Evolutionary conservation across 2,329 filamentous ascomycete species (phyloP), one percentile per base, ranked within the genome.

Genomic region (Alternaria incomplexa): DNA sequence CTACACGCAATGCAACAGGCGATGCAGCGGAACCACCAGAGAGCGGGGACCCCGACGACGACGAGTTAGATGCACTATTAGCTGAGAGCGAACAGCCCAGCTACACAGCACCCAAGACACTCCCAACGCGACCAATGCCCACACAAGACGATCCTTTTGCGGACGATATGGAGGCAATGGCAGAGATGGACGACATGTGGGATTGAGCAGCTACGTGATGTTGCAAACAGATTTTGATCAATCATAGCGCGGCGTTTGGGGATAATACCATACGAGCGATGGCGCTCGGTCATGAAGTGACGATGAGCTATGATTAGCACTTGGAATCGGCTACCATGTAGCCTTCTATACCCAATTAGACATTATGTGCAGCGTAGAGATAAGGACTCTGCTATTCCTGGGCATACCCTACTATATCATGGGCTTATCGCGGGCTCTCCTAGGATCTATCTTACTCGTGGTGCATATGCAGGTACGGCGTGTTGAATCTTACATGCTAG

Each of bases 41-140:
- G 11, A 54, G 45, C n/a, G 72, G 66, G 13, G 80, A 83, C 40
- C 80, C 87, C 12, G 85, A 87, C 58, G 80, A 81, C 36, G 81
- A 85, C 64, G 84, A 86, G 56, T 73, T 89, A 20, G 86, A 88
- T 68, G 83, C 83, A 28, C 76, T 89, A 26, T 79, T 89, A 56
- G 84, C 83, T 28, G 85, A 87, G 64, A 82, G 83, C 58, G 69
- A 59, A 55, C 59, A 58, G n/a, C 40, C 61, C 9, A 58, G 51
- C 28, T 32, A 47, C 28, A 56, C 60, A 51, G 25, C 62, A 51
- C 44, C 63, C 52, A 67, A 54, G 17, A 56, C 60, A 28, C 45
- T 69, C 1, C 63, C 62, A 43, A 58, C 58, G 22, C 67, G 58
- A 15, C 58, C 65, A 23, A 60, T 57, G 30, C 47, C 56, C 7